These are phyloP conservation scores for Metarhizium brunneum DNA, from an alignment of 2,329 filamentous ascomycete genomes.

Conservation along the genomic window DNA sequence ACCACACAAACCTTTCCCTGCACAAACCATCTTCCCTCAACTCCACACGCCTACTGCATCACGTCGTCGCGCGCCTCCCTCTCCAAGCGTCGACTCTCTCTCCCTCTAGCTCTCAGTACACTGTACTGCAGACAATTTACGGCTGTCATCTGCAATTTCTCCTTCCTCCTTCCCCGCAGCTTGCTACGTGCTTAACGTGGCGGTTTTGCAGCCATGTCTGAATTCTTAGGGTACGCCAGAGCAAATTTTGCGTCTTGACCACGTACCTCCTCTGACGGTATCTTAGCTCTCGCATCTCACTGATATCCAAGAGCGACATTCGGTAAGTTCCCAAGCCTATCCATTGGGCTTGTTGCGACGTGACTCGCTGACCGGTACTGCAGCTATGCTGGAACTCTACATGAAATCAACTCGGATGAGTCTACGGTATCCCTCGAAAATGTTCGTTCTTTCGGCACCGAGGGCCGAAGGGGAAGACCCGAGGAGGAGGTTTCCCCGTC, in stretches of 20 bases:
- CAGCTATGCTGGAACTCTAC: constrained; percentile 90
- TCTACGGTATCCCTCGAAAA: constrained; percentile 96
- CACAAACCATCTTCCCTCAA: constrained; percentile 13
- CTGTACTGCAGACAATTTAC: neutral
- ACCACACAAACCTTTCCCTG: constrained; percentile 25
- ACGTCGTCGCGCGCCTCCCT: constrained; percentile 1
- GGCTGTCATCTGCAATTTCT: constrained; percentile 9
- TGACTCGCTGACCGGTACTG: constrained; percentile 21
- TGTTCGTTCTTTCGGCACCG: constrained; percentile 88
- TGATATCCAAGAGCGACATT: constrained; percentile 96
- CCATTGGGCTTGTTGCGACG: neutral
- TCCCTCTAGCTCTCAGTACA: neutral
- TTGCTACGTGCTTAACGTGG: constrained; percentile 33
- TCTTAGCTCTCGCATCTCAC: constrained; percentile 77
- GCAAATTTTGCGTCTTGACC: neutral
- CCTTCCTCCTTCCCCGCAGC: constrained; percentile 16
- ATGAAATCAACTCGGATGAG: constrained; percentile 96
- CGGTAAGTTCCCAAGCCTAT: constrained; percentile 50
- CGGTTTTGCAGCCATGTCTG: constrained; percentile 39
- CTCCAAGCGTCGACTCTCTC: constrained; percentile 1
- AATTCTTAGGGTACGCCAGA: constrained; percentile 47
- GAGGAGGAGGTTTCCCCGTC: constrained; percentile 77
- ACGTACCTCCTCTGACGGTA: neutral
- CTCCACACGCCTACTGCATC: neutral
- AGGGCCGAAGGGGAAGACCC: constrained; percentile 72